Percentiles rank a stretch among this genome's conserved stretches.
Conservation (phyloP, 2,329 filamentous ascomycete genomes). For the Ramichloridium luteum region DNA sequence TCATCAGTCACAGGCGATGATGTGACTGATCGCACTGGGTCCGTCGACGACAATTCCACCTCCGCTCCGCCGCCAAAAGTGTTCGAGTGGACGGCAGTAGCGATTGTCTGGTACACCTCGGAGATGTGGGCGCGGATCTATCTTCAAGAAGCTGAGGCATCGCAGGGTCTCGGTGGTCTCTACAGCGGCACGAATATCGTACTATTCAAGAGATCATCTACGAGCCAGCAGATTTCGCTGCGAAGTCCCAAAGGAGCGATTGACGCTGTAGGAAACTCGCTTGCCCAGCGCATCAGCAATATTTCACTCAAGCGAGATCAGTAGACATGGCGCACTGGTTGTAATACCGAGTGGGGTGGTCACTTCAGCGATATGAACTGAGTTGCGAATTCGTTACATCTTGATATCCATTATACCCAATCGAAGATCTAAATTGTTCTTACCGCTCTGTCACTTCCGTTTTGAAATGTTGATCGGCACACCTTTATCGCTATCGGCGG, state of each 20-base stretch:
- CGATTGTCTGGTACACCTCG: conserved; percentile 85
- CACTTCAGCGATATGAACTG: too few species aligned
- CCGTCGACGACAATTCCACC: too few species aligned
- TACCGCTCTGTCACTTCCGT: too few species aligned
- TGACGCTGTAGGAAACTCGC: conserved; percentile 81
- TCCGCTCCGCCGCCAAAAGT: conserved; percentile 1
- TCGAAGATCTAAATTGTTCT: too few species aligned
- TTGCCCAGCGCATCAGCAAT: conserved; percentile 74
- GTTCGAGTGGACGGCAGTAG: conserved; percentile 14
- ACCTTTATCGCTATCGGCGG: conserved; percentile 81
- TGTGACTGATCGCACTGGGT: too few species aligned
- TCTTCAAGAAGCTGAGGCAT: conserved; percentile 69
- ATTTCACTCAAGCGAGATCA: background rate
- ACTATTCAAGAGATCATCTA: conserved; percentile 71
- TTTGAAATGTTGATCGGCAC: conserved; percentile 83
- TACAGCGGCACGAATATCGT: conserved; percentile 88
- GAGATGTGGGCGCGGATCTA: conserved; percentile 91
- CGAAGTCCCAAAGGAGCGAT: conserved; percentile 80
- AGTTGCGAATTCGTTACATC: too few species aligned
- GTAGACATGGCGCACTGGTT: too few species aligned
- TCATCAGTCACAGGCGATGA: too few species aligned
- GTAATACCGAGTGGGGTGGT: too few species aligned
- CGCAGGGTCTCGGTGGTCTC: conserved; percentile 68
- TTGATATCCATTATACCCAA: too few species aligned
- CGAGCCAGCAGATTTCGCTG: conserved; percentile 37